Conservation (phyloP, 2,329 filamentous ascomycete species). For the Diaporthe sp. region DNA sequence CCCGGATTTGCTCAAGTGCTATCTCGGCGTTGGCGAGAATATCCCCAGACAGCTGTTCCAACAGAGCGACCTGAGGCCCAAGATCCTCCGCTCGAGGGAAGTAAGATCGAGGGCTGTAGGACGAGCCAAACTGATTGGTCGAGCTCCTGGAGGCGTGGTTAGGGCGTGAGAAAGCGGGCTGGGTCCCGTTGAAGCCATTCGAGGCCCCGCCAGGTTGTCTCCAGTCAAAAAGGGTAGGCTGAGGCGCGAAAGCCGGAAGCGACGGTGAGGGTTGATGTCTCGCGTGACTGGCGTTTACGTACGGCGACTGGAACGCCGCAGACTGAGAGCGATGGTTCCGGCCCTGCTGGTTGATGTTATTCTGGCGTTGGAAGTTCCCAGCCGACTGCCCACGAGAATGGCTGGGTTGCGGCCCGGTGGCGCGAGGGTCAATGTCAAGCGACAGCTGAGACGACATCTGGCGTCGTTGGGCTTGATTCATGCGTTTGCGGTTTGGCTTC, state of each 20-base stretch:
- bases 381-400: slow-evolving; percentile 50
- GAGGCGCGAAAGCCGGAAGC: slow-evolving; percentile 47
- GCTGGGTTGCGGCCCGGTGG: slow-evolving; percentile 48
- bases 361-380: slow-evolving; percentile 49
- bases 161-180: slow-evolving; percentile 41
- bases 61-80: slow-evolving; percentile 60
- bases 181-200: slow-evolving; percentile 40
- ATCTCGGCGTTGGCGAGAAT: slow-evolving; percentile 75
- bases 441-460: slow-evolving; percentile 73
- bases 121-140: slow-evolving; percentile 17
- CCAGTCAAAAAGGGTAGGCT: slow-evolving; percentile 48
- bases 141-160: slow-evolving; percentile 35
- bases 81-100: slow-evolving; percentile 59
- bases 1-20: slow-evolving; percentile 70
- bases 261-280: slow-evolving; percentile 52
- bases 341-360: slow-evolving; percentile 46
- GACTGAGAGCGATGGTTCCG: slow-evolving; percentile 51
- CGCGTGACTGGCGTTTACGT: slow-evolving; percentile 45
- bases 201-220: slow-evolving; percentile 43
- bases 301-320: slow-evolving; percentile 49
- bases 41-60: slow-evolving; percentile 62
- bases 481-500: slow-evolving; percentile 62
- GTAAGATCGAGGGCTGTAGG: slow-evolving; percentile 51
- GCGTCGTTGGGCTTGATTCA: slow-evolving; percentile 74
- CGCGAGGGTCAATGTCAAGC: slow-evolving; percentile 66